Evolutionary conservation across 257 asterid genomes (phyloP).

Genomic region (Penstemon barbatus): DNA sequence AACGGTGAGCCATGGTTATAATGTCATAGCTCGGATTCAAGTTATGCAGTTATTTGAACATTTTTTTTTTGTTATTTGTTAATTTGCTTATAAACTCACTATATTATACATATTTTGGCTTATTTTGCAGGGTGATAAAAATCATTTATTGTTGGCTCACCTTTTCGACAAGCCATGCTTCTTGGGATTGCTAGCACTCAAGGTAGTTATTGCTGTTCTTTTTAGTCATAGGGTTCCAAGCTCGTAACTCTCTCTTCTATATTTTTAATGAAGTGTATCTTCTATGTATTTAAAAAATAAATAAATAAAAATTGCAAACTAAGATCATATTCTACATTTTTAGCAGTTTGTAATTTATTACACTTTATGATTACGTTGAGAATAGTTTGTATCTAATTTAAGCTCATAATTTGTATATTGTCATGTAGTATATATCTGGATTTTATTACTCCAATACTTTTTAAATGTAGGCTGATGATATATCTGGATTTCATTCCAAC

Average conservation of each 20-base stretch:
- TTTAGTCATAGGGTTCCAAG: conserved; percentile 11
- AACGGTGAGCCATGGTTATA: conserved; percentile 52
- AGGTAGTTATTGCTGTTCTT: conserved; percentile 49
- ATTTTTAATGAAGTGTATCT: not conserved
- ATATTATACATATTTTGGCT: conserved; percentile 7
- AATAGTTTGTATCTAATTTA: not conserved
- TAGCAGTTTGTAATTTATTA: not conserved
- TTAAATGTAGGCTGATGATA: conserved; percentile 77
- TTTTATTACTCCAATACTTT: conserved; percentile 4
- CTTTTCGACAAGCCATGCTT: conserved; percentile 99
- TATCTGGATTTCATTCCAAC: conserved; percentile 82
- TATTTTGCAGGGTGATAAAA: conserved; percentile 67
- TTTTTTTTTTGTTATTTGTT: not conserved
- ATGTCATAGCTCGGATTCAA: not conserved
- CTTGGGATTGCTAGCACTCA: conserved; percentile 80
- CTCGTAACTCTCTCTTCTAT: not conserved
- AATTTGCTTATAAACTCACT: conserved; percentile 6
- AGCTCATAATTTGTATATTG: conserved; percentile 10
- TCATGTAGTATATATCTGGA: not conserved
- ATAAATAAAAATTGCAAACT: not conserved
- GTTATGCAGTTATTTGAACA: not conserved
- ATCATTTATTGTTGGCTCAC: conserved; percentile 79
- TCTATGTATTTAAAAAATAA: not conserved
- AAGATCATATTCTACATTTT: not conserved
- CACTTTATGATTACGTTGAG: too few relatives aligned